Evolutionary conservation across 2,329 filamentous ascomycete species (phyloP).

Genomic region (Sporothrix schenckii): DNA sequence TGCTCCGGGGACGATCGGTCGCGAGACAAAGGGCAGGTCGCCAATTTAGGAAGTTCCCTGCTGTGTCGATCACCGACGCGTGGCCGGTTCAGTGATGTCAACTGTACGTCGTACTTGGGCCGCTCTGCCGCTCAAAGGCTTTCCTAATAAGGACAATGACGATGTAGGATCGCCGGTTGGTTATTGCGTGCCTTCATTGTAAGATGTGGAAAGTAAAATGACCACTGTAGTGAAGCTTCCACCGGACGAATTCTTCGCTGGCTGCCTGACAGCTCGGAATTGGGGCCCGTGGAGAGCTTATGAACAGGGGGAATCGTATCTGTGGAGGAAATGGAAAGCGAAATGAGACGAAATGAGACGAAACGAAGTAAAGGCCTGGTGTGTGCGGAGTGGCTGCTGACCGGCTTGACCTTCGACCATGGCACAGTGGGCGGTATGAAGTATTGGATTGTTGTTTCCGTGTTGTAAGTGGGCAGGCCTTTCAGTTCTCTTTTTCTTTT

Average conservation of each 20-base stretch:
- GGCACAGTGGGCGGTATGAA: neutral
- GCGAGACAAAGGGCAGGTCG: neutral
- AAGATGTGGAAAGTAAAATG: neutral
- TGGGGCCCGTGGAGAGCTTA: neutral
- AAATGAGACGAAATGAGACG: neutral
- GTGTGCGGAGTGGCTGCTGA: constrained; percentile 7
- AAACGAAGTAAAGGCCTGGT: neutral
- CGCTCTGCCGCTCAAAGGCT: too few relatives aligned
- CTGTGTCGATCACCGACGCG: constrained; percentile 2
- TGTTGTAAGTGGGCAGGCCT: neutral
- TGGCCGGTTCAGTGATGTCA: constrained; percentile 4
- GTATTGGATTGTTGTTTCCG: neutral
- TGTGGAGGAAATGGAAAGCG: neutral
- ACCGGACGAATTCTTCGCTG: constrained; percentile 18
- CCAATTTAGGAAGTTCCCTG: constrained; percentile 8
- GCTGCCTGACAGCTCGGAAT: neutral
- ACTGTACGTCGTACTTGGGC: neutral
- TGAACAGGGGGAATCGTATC: constrained; percentile 1
- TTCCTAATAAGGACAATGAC: neutral
- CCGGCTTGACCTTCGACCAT: neutral
- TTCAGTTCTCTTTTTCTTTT: neutral
- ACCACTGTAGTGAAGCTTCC: neutral
- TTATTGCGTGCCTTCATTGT: neutral
- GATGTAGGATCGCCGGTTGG: neutral
- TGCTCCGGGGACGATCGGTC: neutral